Percentiles rank a stretch among this genome's conserved stretches.
Evolutionary conservation across 345 rosid genomes (phyloP).

Genomic region (Gossypium mustelinum): DNA sequence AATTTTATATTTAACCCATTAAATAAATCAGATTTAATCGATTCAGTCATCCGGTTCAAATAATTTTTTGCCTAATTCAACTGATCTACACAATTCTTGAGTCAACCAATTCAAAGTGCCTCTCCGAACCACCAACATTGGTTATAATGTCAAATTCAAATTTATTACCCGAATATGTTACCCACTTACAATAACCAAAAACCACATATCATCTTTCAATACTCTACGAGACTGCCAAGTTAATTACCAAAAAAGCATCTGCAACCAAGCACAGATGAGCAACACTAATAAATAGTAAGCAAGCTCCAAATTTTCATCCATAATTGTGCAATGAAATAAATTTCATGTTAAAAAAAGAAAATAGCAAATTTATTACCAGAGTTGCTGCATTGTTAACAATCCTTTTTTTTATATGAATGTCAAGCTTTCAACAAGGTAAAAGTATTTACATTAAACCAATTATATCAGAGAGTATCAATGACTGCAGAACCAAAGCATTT

Average conservation of each 20-base stretch:
- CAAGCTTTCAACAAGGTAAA: conserved; percentile 25
- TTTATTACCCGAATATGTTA: too few species aligned
- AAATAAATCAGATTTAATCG: too few species aligned
- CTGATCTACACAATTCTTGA: too few species aligned
- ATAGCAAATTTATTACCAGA: conserved; percentile 39
- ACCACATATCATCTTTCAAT: not conserved
- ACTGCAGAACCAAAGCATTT: not conserved
- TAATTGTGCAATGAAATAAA: not conserved
- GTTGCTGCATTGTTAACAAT: conserved; percentile 29
- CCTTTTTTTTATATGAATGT: conserved; percentile 34
- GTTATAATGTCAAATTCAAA: too few species aligned
- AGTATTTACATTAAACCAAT: conserved; percentile 48
- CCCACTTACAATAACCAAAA: not conserved
- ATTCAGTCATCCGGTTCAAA: too few species aligned
- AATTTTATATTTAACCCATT: too few species aligned
- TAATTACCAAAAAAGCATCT: not conserved
- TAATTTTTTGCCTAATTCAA: too few species aligned
- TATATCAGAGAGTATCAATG: conserved; percentile 22
- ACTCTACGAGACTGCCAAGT: not conserved
- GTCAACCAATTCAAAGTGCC: too few species aligned
- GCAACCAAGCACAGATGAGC: not conserved
- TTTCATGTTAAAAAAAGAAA: conserved; percentile 11
- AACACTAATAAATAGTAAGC: not conserved
- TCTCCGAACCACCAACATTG: too few species aligned
- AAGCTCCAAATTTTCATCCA: not conserved